phyloP scores from a whole-genome alignment of 2,329 filamentous ascomycete species.

The Talaromyces albobiverticillius region DNA sequence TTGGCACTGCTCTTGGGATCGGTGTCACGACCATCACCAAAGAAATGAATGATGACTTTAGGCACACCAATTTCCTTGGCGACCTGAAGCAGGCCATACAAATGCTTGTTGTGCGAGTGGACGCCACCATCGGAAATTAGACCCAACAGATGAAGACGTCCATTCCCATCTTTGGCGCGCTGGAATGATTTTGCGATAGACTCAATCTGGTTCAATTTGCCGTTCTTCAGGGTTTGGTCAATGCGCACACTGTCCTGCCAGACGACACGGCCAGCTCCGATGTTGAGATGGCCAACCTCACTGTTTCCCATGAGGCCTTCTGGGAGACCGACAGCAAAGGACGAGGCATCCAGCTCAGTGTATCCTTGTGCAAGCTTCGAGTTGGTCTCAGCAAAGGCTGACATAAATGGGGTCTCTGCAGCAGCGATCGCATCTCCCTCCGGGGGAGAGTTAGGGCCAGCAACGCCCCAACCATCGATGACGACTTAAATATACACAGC shows the following conservation, averaged over 20 bases:
- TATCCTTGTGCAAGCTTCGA: constrained; percentile 78
- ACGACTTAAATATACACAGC: constrained; percentile 72
- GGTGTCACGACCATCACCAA: constrained; percentile 95
- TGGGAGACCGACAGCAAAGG: constrained; percentile 88
- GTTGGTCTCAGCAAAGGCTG: constrained; percentile 65
- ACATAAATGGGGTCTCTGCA: constrained; percentile 92
- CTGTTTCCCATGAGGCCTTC: constrained; percentile 99
- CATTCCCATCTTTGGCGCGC: constrained; percentile 80
- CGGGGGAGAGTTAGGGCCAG: constrained; percentile 74
- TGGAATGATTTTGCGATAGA: constrained; percentile 77
- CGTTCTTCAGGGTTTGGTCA: constrained; percentile 86
- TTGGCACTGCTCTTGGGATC: constrained; percentile 89
- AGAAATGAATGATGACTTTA: constrained; percentile 98
- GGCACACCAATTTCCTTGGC: constrained; percentile 86
- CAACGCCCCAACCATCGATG: constrained; percentile 97
- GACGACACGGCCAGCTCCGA: constrained; percentile 93
- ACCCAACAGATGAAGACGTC: constrained; percentile 86
- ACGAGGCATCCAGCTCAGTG: constrained; percentile 92
- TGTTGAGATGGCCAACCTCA: constrained; percentile 97
- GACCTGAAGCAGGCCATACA: constrained; percentile 81
- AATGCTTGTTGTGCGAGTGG: constrained; percentile 91
- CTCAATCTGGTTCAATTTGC: constrained; percentile 70
- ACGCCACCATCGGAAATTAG: constrained; percentile 95
- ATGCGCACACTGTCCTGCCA: constrained; percentile 99
- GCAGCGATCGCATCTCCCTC: constrained; percentile 93